Conservation (phyloP, 306 rosid species). For the Malus sylvestris region DNA sequence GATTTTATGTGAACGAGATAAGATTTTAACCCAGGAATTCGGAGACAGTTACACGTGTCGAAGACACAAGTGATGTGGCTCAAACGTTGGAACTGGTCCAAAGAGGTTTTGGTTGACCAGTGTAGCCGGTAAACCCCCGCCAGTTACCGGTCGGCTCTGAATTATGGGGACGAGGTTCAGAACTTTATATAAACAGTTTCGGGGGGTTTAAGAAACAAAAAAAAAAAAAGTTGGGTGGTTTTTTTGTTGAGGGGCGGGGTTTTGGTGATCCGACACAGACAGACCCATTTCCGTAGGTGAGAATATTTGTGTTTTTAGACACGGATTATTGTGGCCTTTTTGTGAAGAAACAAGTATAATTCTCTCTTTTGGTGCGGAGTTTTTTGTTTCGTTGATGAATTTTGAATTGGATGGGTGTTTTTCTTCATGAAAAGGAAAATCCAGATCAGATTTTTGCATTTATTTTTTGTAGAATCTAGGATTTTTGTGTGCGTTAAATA, state of each 20-base stretch:
- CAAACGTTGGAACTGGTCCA: conserved; percentile 47
- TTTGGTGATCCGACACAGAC: conserved; percentile 40
- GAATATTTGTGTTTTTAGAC: conserved; percentile 9
- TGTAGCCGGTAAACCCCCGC: conserved; percentile 30
- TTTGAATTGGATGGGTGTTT: background rate
- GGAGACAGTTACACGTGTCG: conserved; percentile 57
- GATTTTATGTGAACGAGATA: conserved; percentile 37
- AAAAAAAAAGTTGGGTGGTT: conserved; percentile 29
- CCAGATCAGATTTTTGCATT: conserved; percentile 4
- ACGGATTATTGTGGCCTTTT: background rate
- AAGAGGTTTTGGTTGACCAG: conserved; percentile 25
- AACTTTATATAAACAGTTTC: conserved; percentile 31
- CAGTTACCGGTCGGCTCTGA: conserved; percentile 20
- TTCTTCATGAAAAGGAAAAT: background rate
- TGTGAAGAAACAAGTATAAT: background rate
- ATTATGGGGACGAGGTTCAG: conserved; percentile 24
- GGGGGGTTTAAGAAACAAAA: conserved; percentile 53
- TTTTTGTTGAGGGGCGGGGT: conserved; percentile 29
- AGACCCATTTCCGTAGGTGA: conserved; percentile 35
- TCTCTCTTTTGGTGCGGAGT: background rate
- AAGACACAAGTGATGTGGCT: conserved; percentile 24
- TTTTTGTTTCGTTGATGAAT: background rate
- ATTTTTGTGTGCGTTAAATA: background rate
- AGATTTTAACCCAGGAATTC: conserved; percentile 27
- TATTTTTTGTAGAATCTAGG: background rate